Conservation (phyloP, 192 early-diverging fungal genomes). For the Gorgonomyces haynaldii region DNA sequence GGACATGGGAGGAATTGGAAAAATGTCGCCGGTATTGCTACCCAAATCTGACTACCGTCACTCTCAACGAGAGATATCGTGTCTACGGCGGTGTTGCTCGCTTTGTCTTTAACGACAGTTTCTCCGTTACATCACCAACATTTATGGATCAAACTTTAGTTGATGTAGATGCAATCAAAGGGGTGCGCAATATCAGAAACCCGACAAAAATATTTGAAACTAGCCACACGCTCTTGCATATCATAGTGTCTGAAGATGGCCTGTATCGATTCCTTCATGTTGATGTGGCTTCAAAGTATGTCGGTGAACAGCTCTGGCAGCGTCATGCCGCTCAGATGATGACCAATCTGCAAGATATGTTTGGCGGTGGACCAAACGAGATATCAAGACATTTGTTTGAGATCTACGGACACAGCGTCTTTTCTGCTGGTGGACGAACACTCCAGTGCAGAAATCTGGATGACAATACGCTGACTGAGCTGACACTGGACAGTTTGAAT, state of each 20-base stretch:
- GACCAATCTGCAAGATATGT: conserved; percentile 14
- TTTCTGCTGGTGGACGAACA: conserved; percentile 19
- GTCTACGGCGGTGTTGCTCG: conserved; percentile 17
- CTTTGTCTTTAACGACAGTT: conserved; percentile 12
- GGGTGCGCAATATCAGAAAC: conserved; percentile 7
- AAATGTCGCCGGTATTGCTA: conserved; percentile 12
- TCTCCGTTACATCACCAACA: neutral
- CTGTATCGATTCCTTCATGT: conserved; percentile 8
- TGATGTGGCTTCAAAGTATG: conserved; percentile 17
- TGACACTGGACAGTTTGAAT: conserved; percentile 4
- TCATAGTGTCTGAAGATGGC: conserved; percentile 5
- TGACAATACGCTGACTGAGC: conserved; percentile 1
- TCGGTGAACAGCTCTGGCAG: conserved; percentile 15
- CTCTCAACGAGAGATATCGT: conserved; percentile 11
- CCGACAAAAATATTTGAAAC: conserved; percentile 10
- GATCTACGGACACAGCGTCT: conserved; percentile 13
- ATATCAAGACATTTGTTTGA: conserved; percentile 19
- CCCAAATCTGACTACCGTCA: conserved; percentile 1
- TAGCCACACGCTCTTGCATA: conserved; percentile 7
- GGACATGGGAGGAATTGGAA: conserved; percentile 11
- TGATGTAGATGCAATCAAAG: conserved; percentile 9
- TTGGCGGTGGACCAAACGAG: conserved; percentile 12
- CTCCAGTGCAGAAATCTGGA: conserved; percentile 13
- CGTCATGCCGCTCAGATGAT: conserved; percentile 16
- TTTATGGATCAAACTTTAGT: conserved; percentile 3